These are phyloP conservation scores for Mycotypha africana DNA, from an alignment of 371 early-diverging fungal species.

Conservation along the genomic window DNA sequence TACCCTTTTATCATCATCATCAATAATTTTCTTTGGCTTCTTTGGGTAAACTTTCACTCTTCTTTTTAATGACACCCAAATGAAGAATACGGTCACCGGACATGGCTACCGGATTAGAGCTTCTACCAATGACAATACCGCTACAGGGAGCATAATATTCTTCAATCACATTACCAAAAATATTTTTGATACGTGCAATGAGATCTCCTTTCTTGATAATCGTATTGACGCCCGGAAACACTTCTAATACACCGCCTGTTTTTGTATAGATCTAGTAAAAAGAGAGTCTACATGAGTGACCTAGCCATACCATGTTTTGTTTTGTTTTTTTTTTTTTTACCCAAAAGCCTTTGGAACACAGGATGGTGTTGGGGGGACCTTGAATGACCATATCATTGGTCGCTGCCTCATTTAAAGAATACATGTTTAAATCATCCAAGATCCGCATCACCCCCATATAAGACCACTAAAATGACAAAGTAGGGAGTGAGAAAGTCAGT, in stretches of 20 bases:
- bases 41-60: constrained; percentile 39
- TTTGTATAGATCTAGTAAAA: constrained; percentile 45
- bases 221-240: constrained; percentile 83
- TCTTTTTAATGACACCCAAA: constrained; percentile 68
- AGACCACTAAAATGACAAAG: constrained; percentile 29
- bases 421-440: constrained; percentile 29
- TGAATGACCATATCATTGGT: not conserved
- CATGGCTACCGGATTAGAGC: constrained; percentile 74
- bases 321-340: constrained; percentile 13
- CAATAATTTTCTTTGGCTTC: constrained; percentile 61
- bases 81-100: constrained; percentile 77
- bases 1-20: too few species aligned
- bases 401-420: constrained; percentile 6
- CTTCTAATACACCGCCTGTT: constrained; percentile 75
- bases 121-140: constrained; percentile 62
- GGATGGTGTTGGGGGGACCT: constrained; percentile 13
- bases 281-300: too few species aligned
- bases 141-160: constrained; percentile 84
- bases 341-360: constrained; percentile 36
- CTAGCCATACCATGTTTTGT: too few species aligned
- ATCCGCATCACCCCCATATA: constrained; percentile 32
- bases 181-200: constrained; percentile 87
- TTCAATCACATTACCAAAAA: constrained; percentile 89
- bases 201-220: constrained; percentile 82
- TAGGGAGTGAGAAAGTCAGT: constrained; percentile 9